A percentile compares a stretch with the other conserved stretches of the same genome.
These are phyloP conservation scores for Phyllosticta citriasiana DNA, from an alignment of 2,329 filamentous ascomycete species.

Conservation along the genomic window DNA sequence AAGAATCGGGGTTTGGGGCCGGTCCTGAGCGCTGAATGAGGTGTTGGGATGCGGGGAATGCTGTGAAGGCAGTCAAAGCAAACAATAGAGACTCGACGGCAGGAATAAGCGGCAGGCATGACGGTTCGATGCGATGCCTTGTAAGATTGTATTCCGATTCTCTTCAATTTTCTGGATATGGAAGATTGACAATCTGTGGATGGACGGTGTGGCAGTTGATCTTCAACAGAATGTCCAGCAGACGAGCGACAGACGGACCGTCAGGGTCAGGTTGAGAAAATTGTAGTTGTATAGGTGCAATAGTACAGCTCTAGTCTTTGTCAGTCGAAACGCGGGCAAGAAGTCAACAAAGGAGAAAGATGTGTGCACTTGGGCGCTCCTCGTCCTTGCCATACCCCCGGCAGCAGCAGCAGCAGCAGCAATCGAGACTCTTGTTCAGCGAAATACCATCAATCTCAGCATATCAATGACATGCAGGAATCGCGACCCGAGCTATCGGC, in stretches of 20 bases:
- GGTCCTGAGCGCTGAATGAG: neutral
- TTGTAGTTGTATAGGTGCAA: neutral
- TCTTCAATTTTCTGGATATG: neutral
- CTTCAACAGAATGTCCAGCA: neutral
- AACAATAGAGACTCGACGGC: neutral
- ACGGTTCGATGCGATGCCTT: neutral
- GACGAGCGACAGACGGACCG: neutral
- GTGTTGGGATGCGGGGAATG: neutral
- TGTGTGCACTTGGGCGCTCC: neutral
- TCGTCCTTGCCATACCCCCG: too few relatives aligned
- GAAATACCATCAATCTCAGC: neutral
- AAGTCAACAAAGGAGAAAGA: neutral
- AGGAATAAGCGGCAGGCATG: neutral
- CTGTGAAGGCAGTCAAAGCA: neutral
- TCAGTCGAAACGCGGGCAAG: neutral
- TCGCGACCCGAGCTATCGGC: neutral
- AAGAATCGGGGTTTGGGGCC: neutral
- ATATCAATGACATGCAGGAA: neutral
- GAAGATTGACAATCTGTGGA: too few relatives aligned
- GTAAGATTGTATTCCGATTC: neutral
- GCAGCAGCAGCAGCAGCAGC: too few relatives aligned
- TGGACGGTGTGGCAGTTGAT: neutral
- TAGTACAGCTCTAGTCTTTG: neutral
- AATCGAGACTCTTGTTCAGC: neutral
- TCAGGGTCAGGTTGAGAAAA: neutral